Conservation (phyloP, 768 basidiomycete species). For the Mycena haematopus region DNA sequence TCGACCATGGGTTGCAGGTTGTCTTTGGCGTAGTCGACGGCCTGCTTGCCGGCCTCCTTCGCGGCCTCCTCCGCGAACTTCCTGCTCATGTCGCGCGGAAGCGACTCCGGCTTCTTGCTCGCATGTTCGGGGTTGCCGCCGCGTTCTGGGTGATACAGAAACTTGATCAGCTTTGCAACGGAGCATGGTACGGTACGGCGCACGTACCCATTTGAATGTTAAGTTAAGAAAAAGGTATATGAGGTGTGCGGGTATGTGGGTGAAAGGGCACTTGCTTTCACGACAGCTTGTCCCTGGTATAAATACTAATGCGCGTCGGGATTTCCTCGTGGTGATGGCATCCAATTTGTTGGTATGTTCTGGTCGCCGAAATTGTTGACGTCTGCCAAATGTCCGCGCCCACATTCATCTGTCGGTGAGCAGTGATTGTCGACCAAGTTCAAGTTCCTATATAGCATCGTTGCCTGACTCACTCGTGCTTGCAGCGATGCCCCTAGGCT, state of each 20-base stretch:
- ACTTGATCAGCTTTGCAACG: not conserved
- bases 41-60: conserved; percentile 36
- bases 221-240: conserved; percentile 12
- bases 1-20: conserved; percentile 26
- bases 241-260: conserved; percentile 16
- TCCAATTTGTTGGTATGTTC: conserved; percentile 17
- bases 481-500: not conserved
- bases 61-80: conserved; percentile 33
- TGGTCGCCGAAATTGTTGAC: not conserved
- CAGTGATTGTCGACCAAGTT: not conserved
- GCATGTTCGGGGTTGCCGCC: conserved; percentile 8
- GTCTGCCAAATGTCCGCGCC: conserved; percentile 11
- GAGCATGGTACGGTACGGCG: not conserved
- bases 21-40: conserved; percentile 35
- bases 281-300: not conserved
- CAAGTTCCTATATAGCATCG: too few relatives aligned
- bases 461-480: not conserved
- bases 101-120: conserved; percentile 12
- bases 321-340: conserved; percentile 1
- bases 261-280: not conserved
- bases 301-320: conserved; percentile 14
- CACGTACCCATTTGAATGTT: not conserved
- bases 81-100: conserved; percentile 30
- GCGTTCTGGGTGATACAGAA: not conserved
- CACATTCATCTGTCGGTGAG: conserved; percentile 20